Evolutionary conservation across 1,284 basidiomycete genomes (phyloP), one percentile per base, ranked within the genome.

Genomic region (Leucoagaricus sp.): DNA sequence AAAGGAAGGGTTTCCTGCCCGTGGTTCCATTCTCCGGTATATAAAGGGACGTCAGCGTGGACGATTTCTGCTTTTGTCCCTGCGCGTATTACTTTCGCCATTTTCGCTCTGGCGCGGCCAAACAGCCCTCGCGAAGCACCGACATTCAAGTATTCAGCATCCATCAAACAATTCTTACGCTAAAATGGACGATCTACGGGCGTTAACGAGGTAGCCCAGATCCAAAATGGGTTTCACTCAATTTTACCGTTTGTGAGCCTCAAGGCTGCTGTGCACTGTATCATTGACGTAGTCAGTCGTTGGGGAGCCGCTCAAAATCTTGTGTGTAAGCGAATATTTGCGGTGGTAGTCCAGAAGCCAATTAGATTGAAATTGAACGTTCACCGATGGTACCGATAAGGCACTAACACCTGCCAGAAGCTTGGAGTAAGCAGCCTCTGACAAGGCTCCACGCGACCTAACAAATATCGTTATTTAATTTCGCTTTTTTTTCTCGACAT

Each of bases 391-490:
- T n/a, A n/a, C n/a, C n/a, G n/a, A n/a, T n/a, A 40, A 41, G 36
- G 36, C 21, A 50, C 36, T 53, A 46, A 25, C 31, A 36, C 28
- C 36, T n/a, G 15, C 36, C 15, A 38, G 12, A 8, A 31, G 44
- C 21, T 44, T 44, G 29, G 50, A 31, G 23, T 19, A 53, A 26
- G 7, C 12, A n/a, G 23, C 10, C 33, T 25, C 41, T 44, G 41
- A 52, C 40, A 52, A 52, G 40, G 17, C 41, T 19, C n/a, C 50
- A 38, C 17, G 13, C 13, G 15, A n/a, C 15, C 7, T 19, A 17
- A 42, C n/a, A n/a, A 25, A 15, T 52, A 19, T 52, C 40, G 50
- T 52, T 26, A 46, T 19, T 46, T 46, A 26, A 26, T 46, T 53
- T 46, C 33, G 33, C 31, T 17, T n/a, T 21, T 46, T 34, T 26